Base-by-base conservation (phyloP, 257 asterid species). In the Datura wrightii region DNA sequence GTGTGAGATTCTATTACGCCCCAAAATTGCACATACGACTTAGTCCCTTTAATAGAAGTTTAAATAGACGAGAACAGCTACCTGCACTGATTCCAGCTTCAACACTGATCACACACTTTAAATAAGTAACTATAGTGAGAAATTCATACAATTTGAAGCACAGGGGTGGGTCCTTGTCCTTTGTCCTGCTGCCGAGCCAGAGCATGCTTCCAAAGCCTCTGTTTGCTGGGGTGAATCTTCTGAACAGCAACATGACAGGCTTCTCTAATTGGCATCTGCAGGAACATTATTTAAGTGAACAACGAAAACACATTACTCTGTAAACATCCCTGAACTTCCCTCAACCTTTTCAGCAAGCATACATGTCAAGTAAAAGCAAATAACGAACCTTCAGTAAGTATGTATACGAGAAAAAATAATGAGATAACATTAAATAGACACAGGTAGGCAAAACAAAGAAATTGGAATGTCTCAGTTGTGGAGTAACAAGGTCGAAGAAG, bases 141-240 rank as follows among this genome's bases (percentile, higher is more conserved):
- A 52, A n/a, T 71, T 82, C 94, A 79, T 93, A 97, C 99, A 85
- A 97, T 97, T 91, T 97, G 99, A 80, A 97, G 92, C 87, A 97
- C 96, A 60, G 98, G 96, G 55, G 93, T 90, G 39, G 91, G 90
- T 81, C 90, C 93, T 74, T 87, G 92, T 88, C 97, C 98, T 88
- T 90, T 91, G 53, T 94, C 93, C 84, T 87, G 90, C 82, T 90
- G 96, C 74, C 99, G 97, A 86, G 97, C 97, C 85, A 92, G 97
- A 79, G 99, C 97, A 85, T 97, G 99, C 91, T 97, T 97, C 99
- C 99, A 97, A 76, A 97, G 90, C 90, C 93, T 94, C 89, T 97
- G 98, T 86, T 95, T 94, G 58, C 91, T 81, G 52, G 99, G 99
- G 84, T 94, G 96, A 80, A 89, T 91, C 94, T 90, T 94, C 89